Evolutionary conservation across 1,284 basidiomycete genomes (phyloP), one percentile per base, ranked within the genome.

Genomic region (Rhodotorula sp.): DNA sequence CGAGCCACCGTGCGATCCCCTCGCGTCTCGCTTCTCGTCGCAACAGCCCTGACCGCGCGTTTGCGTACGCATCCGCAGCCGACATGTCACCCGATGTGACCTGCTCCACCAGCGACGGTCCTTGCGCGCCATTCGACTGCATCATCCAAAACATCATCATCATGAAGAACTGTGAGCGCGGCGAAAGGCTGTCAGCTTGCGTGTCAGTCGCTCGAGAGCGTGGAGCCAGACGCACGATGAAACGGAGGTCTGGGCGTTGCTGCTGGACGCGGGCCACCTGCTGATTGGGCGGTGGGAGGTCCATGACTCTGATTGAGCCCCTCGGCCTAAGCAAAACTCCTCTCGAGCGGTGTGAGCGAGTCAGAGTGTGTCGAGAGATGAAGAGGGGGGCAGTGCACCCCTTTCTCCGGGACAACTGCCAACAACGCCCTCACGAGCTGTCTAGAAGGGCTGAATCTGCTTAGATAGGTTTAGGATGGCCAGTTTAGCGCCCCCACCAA

Each of bases 91-190:
- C 39, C 54, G 39, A 27, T 51, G 46, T 19, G 39, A 62, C 29
- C 11, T 27, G 9, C 15, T 54, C 27, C 29, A 46, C 36, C n/a
- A 48, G 27, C 44, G 24, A 19, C 49, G 30, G 24, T 24, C 46
- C n/a, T 10, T 46, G 34, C 13, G n/a, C 5, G 24, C 56, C 53
- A 32, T 65, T 67, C 47, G 61, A 61, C 47, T 67, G 66, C 62
- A 76, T 66, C 53, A 76, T 61, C 59, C 72, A 77, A 68, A 77
- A 71, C 57, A 77, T 59, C 54, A 76, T 57, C 20, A 69, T 66
- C n/a, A 76, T 48, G 66, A 77, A 73, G 39, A 77, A 52, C 67
- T 68, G 54, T 29, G 19, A 9, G 34, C 13, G 10, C 22, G 15
- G 9, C 32, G 22, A 15, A 19, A 10, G 39, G 19, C 39, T 8